Evolutionary conservation across 441 rosid species (phyloP).

Genomic region (California macrophylla): DNA sequence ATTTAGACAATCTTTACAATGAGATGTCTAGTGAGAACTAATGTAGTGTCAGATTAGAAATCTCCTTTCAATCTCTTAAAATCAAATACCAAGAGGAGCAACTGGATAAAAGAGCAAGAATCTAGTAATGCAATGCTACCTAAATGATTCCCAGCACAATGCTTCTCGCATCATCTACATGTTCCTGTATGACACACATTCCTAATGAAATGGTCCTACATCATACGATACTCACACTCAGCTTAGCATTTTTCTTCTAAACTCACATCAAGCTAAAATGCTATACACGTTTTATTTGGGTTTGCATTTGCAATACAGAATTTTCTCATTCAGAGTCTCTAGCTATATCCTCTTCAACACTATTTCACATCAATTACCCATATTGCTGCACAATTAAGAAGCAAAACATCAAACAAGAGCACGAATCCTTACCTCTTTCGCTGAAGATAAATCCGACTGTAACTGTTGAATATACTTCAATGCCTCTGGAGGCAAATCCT

Average conservation of each 20-base stretch:
- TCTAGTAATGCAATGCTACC: not conserved
- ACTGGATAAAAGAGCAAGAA: not conserved
- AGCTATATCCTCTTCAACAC: not conserved
- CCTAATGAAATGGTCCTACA: not conserved
- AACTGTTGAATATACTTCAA: conserved; percentile 47
- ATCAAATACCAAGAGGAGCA: not conserved
- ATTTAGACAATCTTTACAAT: not conserved
- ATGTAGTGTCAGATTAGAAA: not conserved
- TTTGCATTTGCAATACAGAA: not conserved
- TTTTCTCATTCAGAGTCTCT: not conserved
- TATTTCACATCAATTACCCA: not conserved
- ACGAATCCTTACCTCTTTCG: conserved; percentile 38
- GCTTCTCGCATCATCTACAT: not conserved
- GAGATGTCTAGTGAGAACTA: not conserved
- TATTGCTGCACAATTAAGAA: not conserved
- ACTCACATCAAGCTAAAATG: not conserved
- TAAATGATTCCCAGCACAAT: not conserved
- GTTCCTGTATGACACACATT: not conserved
- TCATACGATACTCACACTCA: not conserved
- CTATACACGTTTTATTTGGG: not conserved
- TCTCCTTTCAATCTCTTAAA: not conserved
- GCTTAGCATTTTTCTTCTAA: not conserved
- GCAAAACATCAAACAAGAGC: not conserved
- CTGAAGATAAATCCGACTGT: conserved; percentile 48
- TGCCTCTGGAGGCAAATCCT: conserved; percentile 56